phyloP scores from a whole-genome alignment of 768 basidiomycete genomes.

The Phlebiopsis gigantea region DNA sequence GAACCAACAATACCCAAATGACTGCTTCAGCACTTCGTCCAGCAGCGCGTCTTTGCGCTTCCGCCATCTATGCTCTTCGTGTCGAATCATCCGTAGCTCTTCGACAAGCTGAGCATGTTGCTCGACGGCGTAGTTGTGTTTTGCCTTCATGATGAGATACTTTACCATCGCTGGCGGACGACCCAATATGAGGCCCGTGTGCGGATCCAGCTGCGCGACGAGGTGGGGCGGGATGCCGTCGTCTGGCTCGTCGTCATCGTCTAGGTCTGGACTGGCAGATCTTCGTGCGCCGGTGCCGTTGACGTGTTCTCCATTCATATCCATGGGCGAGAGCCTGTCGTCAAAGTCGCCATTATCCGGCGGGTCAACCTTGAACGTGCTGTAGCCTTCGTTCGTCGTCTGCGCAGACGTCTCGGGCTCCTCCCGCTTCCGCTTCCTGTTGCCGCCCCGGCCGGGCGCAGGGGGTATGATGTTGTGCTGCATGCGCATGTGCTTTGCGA shows the following conservation, averaged over 20 bases:
- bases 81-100: slow-evolving; percentile 53
- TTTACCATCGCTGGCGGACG: slow-evolving; percentile 65
- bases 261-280: slow-evolving; percentile 22
- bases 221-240: slow-evolving; percentile 56
- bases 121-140: slow-evolving; percentile 61
- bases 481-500: slow-evolving; percentile 87
- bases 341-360: slow-evolving; percentile 30
- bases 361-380: slow-evolving; percentile 60
- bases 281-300: slow-evolving; percentile 7
- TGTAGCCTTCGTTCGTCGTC: slow-evolving; percentile 24
- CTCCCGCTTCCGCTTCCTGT: slow-evolving; percentile 62
- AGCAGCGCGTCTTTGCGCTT: slow-evolving; percentile 58
- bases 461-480: slow-evolving; percentile 80
- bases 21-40: slow-evolving; percentile 43
- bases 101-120: slow-evolving; percentile 62
- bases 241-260: slow-evolving; percentile 26
- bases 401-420: slow-evolving; percentile 12
- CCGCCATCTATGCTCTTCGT: slow-evolving; percentile 47
- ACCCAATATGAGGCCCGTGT: slow-evolving; percentile 61
- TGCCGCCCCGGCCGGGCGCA: slow-evolving; percentile 64
- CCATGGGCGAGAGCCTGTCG: slow-evolving; percentile 29
- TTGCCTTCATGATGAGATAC: slow-evolving; percentile 77
- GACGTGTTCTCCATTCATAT: slow-evolving; percentile 19
- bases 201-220: slow-evolving; percentile 42
- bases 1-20: slow-evolving; percentile 44